Base-by-base conservation (phyloP, 768 basidiomycete species). In the Suillus hirtellus region DNA sequence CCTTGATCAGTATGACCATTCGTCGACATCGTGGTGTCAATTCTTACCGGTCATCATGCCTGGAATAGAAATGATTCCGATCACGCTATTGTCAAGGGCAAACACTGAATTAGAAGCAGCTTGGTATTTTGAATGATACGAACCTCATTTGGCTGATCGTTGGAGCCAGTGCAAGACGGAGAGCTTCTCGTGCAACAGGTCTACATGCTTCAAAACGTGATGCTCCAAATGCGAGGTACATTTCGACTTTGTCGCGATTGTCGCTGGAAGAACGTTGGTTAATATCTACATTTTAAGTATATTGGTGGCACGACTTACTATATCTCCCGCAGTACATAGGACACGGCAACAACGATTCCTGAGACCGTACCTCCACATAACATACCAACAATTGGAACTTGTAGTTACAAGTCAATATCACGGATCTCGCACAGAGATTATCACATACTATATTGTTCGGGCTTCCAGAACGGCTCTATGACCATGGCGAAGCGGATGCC, bases 101-200 rank as follows among this genome's bases (percentile, higher is more conserved):
- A 17, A 11, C 9, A 56, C 63, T 55, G 49, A 38, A 54, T 54
- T 14, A 58, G 56, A 58, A 40, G 27, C 15, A 40, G 40, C 3
- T 0, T 31, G 35, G 47, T 8, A 49, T 34, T 1, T 53, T 34
- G 4, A 58, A 34, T 35, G 54, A 34, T 53, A 42, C 77, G 46
- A 44, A 86, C 89, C 90, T 92, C 91, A 96, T 93, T 76, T 87
- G 87, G 69, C 90, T 96, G 69, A 96, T 87, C 6, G 86, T 89
- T 0, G 92, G 95, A 6, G 89, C 86, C 5, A 96, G 78, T 0
- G 93, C 89, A 31, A 94, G 78, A 54, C 87, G 84, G n/a, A 96
- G 82, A 0, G 90, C 92, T 59, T 93, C 89, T 2, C 84, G 82
- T 0, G 86, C 89, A 52, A 96, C 83, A 0, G 93, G 93, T 63